A percentile compares a stretch with the other conserved stretches of the same genome.
Conservation (phyloP, 495 filamentous ascomycete genomes). For the Penicillium turbatum region DNA sequence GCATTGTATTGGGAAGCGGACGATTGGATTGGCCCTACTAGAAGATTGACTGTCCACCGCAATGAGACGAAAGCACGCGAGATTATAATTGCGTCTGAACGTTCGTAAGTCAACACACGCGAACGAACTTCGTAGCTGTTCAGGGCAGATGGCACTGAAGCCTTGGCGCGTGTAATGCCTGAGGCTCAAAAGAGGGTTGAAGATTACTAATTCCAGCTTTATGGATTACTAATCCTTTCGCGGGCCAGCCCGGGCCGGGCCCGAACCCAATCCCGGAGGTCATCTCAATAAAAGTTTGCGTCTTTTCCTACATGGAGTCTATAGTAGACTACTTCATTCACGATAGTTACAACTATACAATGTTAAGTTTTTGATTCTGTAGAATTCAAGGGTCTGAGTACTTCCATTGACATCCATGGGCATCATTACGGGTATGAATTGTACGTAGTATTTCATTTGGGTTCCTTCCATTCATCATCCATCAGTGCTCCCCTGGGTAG, state of each 20-base stretch:
- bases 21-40: background rate
- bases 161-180: too few species aligned
- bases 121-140: background rate
- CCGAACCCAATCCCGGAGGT: too few species aligned
- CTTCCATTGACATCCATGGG: background rate
- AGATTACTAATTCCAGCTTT: too few species aligned
- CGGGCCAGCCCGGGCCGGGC: too few species aligned
- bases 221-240: background rate
- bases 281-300: background rate
- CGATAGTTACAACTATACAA: background rate
- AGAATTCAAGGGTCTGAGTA: background rate
- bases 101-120: background rate
- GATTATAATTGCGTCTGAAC: background rate
- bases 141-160: background rate
- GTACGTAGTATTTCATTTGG: background rate
- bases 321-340: background rate
- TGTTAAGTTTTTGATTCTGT: too few species aligned
- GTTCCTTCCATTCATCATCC: slow-evolving; percentile 6
- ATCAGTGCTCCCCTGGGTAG: background rate
- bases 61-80: too few species aligned
- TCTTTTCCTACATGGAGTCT: background rate
- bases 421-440: background rate
- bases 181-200: too few species aligned
- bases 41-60: background rate
- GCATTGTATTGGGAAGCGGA: background rate